These are phyloP conservation scores for Malus sylvestris DNA, from an alignment of 306 rosid genomes.

Conservation along the genomic window DNA sequence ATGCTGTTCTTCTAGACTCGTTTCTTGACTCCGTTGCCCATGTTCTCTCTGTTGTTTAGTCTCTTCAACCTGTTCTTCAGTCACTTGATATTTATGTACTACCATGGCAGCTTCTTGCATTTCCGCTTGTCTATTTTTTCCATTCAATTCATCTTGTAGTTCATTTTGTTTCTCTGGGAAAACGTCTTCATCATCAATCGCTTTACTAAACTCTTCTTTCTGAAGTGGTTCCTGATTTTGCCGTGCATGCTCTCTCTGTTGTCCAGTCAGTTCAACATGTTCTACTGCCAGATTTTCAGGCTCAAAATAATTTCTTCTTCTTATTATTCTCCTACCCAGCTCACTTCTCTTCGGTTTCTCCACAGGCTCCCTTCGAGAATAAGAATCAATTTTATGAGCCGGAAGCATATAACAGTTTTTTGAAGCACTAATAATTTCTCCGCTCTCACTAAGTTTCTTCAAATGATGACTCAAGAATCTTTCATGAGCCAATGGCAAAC, in stretches of 20 bases:
- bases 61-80: background rate
- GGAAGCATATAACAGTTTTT: slow-evolving; percentile 5
- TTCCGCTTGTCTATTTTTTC: background rate
- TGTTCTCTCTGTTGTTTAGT: background rate
- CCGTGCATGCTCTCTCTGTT: background rate
- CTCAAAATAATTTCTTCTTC: background rate
- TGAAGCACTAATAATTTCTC: slow-evolving; percentile 5
- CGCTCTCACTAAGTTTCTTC: slow-evolving; percentile 24
- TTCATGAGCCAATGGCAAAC: slow-evolving; percentile 26
- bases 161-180: background rate
- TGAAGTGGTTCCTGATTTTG: background rate
- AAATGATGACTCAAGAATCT: slow-evolving; percentile 15
- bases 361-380: background rate
- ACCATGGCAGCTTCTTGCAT: background rate
- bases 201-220: background rate
- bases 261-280: background rate
- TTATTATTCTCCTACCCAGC: slow-evolving; percentile 1
- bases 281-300: background rate
- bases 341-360: background rate
- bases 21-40: background rate
- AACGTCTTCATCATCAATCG: slow-evolving; percentile 1
- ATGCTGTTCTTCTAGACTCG: background rate
- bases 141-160: background rate
- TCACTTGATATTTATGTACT: background rate
- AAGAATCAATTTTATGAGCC: background rate